Evolutionary conservation across 176 grass and related monocot genomes (phyloP), one percentile per base, ranked within the genome.

Genomic region (Thinopyrum elongatum): DNA sequence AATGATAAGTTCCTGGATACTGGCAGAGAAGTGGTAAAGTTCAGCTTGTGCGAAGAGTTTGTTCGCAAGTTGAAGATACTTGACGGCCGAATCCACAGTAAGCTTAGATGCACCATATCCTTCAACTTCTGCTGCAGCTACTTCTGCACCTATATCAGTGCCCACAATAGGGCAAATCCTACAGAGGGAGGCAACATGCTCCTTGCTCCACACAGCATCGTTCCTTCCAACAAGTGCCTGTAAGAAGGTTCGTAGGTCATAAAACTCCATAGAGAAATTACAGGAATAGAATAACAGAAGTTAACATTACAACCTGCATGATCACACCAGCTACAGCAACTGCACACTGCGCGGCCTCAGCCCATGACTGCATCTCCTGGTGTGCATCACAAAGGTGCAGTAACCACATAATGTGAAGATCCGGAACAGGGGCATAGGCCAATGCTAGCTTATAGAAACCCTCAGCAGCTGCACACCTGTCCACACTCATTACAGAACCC

Each of bases 321-420:
- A 99, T 96, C 66, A 99, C 97, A 80, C 97, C 97, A 86, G 97
- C 97, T 77, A 99, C 97, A 77, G 97, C 94, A 80, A 96, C 97
- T 82, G 97, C 97, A 90, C 97, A 99, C 84, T 99, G 94, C 35
- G 97, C 97, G n/a, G 97, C 97, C 92, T 99, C 97, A 86, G 97
- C 97, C 78, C 92, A 99, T 73, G 97, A 96, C 79, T 99, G 97
- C 97, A 99, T 96, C 88, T 99, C 97, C 89, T 99, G 97, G 82
- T 99, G 97, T 19, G 94, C 92, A 64, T 99, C 97, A 70, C 97
- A 99, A 66, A 99, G 84, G 91, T 99, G 97, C 39, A 96, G 88
- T 71, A 98, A 87, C 97, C 97, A 98, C 97, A 98, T 98, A 31
- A 98, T 98, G 70, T 98, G 93, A 86, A 98, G 93, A 91, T 98